phyloP scores from a whole-genome alignment of 345 rosid genomes.

The Arabis alpina region DNA sequence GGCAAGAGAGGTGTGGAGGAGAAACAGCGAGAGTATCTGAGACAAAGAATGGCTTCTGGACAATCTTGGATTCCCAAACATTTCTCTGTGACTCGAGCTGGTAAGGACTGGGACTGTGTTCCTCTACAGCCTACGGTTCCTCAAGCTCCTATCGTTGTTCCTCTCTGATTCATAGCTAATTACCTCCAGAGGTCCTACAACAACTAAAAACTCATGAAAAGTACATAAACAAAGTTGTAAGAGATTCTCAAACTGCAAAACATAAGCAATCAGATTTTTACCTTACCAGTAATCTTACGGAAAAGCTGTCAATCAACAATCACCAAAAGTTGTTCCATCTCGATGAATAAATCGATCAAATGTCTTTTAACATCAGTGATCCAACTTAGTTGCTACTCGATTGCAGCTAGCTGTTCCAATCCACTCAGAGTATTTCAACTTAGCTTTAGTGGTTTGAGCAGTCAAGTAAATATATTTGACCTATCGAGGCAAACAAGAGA shows the following conservation, averaged over 20 bases:
- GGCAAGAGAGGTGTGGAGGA: slow-evolving; percentile 71
- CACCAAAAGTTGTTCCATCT: slow-evolving; percentile 1
- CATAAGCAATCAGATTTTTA: slow-evolving; percentile 5
- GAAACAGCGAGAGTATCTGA: slow-evolving; percentile 58
- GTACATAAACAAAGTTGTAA: slow-evolving; percentile 16
- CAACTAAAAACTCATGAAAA: slow-evolving; percentile 18
- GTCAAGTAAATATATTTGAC: slow-evolving; percentile 14
- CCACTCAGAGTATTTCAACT: neutral
- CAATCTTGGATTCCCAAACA: slow-evolving; percentile 71
- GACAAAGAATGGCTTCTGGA: slow-evolving; percentile 52
- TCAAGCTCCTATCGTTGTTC: slow-evolving; percentile 66
- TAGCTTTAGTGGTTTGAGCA: slow-evolving; percentile 26
- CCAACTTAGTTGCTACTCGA: too few relatives aligned
- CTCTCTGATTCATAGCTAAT: slow-evolving; percentile 32
- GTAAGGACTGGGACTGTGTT: slow-evolving; percentile 67
- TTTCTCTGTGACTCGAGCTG: slow-evolving; percentile 49
- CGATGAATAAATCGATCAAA: neutral
- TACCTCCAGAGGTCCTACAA: slow-evolving; percentile 21
- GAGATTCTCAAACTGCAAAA: slow-evolving; percentile 3
- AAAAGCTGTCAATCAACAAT: neutral
- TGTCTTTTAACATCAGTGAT: slow-evolving; percentile 5
- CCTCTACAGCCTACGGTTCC: slow-evolving; percentile 59
- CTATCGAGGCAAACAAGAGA: slow-evolving; percentile 47
- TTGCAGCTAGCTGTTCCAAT: neutral
- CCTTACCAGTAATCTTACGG: slow-evolving; percentile 18